phyloP scores from a whole-genome alignment of 768 basidiomycete species.

The Lentinula lateritia region DNA sequence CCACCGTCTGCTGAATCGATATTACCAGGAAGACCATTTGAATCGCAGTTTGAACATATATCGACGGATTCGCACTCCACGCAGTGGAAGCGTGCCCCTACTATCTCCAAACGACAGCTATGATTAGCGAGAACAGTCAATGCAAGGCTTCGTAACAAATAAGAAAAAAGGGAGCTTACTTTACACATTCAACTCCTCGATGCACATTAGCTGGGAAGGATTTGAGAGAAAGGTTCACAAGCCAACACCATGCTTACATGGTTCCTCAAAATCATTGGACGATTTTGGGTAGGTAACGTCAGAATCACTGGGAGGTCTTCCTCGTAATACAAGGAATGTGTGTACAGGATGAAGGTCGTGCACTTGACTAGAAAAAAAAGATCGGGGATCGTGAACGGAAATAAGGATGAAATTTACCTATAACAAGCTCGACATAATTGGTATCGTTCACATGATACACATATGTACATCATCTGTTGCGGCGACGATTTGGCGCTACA shows the following conservation, averaged over 20 bases:
- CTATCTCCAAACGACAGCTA: slow-evolving; percentile 85
- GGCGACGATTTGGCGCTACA: slow-evolving; percentile 46
- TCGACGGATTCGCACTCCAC: slow-evolving; percentile 82
- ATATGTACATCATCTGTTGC: slow-evolving; percentile 68
- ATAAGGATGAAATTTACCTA: slow-evolving; percentile 38
- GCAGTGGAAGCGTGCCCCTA: slow-evolving; percentile 91
- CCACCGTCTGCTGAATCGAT: slow-evolving; percentile 73
- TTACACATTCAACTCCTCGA: slow-evolving; percentile 77
- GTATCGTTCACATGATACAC: slow-evolving; percentile 74
- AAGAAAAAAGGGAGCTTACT: slow-evolving; percentile 46
- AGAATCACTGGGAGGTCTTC: slow-evolving; percentile 42
- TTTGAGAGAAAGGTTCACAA: neutral
- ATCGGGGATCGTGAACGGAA: neutral
- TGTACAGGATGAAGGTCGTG: slow-evolving; percentile 90
- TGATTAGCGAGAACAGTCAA: neutral
- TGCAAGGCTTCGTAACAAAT: neutral
- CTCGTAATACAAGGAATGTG: slow-evolving; percentile 78
- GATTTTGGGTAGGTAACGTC: slow-evolving; percentile 23
- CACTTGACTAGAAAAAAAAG: slow-evolving; percentile 54
- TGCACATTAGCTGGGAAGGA: slow-evolving; percentile 58
- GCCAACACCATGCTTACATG: slow-evolving; percentile 39
- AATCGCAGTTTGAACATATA: slow-evolving; percentile 85
- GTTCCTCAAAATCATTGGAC: slow-evolving; percentile 47
- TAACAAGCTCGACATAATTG: slow-evolving; percentile 82
- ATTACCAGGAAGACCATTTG: slow-evolving; percentile 80